Conservation (phyloP, 805 yeast species). For the Lachancea fermentati region DNA sequence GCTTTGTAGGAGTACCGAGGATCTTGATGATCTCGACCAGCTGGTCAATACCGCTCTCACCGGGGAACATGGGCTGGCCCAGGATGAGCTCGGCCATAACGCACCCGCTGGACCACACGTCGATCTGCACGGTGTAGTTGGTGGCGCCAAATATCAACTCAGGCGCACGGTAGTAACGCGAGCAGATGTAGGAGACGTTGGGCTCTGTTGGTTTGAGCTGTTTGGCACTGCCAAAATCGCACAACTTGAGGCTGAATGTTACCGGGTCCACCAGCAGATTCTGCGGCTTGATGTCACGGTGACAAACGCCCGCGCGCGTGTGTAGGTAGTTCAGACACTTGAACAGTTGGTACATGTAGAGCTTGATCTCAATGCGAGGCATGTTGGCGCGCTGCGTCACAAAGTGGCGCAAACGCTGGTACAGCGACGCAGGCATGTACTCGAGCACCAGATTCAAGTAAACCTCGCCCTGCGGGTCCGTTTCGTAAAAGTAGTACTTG, state of each 20-base stretch:
- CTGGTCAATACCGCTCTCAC: conserved; percentile 96
- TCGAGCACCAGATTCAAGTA: conserved; percentile 87
- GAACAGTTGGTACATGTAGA: conserved; percentile 72
- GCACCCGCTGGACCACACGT: conserved; percentile 96
- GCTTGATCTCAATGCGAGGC: conserved; percentile 86
- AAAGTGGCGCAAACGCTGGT: conserved; percentile 83
- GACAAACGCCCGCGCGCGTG: conserved; percentile 71
- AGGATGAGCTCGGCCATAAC: conserved; percentile 94
- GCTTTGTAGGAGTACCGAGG: conserved; percentile 90
- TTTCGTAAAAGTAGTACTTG: conserved; percentile 81
- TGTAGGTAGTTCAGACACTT: conserved; percentile 78
- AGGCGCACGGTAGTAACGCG: conserved; percentile 95
- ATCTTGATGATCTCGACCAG: conserved; percentile 94
- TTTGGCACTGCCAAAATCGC: conserved; percentile 97
- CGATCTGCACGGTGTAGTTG: conserved; percentile 93
- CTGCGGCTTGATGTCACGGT: conserved; percentile 94
- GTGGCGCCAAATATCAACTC: conserved; percentile 97
- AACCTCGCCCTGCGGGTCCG: conserved; percentile 47
- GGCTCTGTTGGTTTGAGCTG: conserved; percentile 85
- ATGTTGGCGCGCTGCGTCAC: conserved; percentile 66
- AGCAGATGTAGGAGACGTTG: conserved; percentile 92
- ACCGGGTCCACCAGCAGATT: conserved; percentile 79
- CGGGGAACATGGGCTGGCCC: conserved; percentile 97
- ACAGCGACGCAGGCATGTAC: conserved; percentile 92
- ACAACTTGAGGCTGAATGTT: conserved; percentile 78